Percentiles rank a stretch among this genome's conserved stretches.
These are phyloP conservation scores for Aegilops speltoides DNA, from an alignment of 176 grass and related monocot genomes.

Conservation along the genomic window DNA sequence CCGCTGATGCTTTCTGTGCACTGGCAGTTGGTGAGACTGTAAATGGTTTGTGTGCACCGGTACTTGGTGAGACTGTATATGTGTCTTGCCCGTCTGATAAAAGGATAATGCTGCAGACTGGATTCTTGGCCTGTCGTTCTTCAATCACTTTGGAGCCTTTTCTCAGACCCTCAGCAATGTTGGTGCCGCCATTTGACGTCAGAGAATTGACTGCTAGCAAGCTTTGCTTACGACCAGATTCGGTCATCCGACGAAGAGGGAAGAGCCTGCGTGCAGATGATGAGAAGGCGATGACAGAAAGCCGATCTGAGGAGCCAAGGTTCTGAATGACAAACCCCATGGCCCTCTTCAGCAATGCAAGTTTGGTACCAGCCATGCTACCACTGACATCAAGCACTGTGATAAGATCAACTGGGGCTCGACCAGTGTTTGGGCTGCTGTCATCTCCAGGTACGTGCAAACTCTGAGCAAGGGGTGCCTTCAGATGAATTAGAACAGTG, in stretches of 20 bases:
- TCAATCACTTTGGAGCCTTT: constrained; percentile 91
- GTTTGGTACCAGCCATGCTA: constrained; percentile 93
- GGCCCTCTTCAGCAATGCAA: constrained; percentile 87
- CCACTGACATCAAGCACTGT: constrained; percentile 97
- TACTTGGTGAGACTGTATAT: constrained; percentile 61
- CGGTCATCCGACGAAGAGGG: constrained; percentile 79
- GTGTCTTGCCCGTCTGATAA: constrained; percentile 93
- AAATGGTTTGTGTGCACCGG: constrained; percentile 35
- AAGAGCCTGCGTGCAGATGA: constrained; percentile 81
- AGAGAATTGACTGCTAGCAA: constrained; percentile 83
- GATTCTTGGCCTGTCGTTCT: constrained; percentile 86
- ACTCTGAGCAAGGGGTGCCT: constrained; percentile 56
- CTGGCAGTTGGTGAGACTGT: background rate
- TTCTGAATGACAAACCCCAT: constrained; percentile 99
- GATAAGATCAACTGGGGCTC: constrained; percentile 83
- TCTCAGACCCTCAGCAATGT: constrained; percentile 85
- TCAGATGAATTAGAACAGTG: constrained; percentile 81
- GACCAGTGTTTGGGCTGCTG: constrained; percentile 25
- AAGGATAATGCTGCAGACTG: constrained; percentile 92
- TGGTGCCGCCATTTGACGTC: constrained; percentile 76
- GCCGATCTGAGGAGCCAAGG: constrained; percentile 74
- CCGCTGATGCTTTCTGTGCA: constrained; percentile 31
- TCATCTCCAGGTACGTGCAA: constrained; percentile 24
- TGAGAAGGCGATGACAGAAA: constrained; percentile 89
- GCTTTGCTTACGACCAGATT: constrained; percentile 65